Base-by-base conservation (phyloP, 768 basidiomycete species). In the Tylopilus sp. region DNA sequence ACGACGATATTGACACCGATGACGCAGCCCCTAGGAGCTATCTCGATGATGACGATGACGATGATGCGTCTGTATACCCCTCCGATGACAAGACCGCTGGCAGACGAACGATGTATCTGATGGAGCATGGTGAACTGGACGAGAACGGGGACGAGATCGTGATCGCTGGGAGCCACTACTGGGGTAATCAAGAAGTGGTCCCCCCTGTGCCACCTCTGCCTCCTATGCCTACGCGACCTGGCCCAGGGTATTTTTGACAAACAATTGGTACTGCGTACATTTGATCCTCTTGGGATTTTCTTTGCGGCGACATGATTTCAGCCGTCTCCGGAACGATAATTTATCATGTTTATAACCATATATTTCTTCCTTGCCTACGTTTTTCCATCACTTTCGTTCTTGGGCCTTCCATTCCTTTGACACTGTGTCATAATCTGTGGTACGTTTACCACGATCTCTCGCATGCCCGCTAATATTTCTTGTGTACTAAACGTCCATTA, bases 71-170 rank as follows among this genome's bases (percentile, higher is more conserved):
- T 24, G 17, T 65, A 14, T 68, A 68, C 48, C 53, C 67, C 12
- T 56, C 67, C 19, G 67, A 65, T 21, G 68, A 70, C 26, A 57
- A 71, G 53, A 69, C 68, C 3, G 68, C 68, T 19, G 70, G 68
- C 6, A 63, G 70, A 45, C 66, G 70, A 44, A 69, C 70, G 16
- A 69, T 69, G 68, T 69, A 69, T 48, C 63, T 69, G 22, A 9
- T 69, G 29, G 70, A 69, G 21, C 52, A 71, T 29, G 68, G 62
- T 1, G 65, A 56, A 29, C 16, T 36, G 19, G 63, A 58, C n/a
- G 68, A 64, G 30, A 55, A 47, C 2, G 61, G 48, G 10, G 63
- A 69, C 31, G 62, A 60, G 37, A 22, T 62, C 12, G 58, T 57
- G 31, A 52, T 57, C n/a, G 25, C 42, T 37, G 64, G 56, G 19